Evolutionary conservation across 2,329 filamentous ascomycete genomes (phyloP).

Genomic region (Exophiala alcalophila): DNA sequence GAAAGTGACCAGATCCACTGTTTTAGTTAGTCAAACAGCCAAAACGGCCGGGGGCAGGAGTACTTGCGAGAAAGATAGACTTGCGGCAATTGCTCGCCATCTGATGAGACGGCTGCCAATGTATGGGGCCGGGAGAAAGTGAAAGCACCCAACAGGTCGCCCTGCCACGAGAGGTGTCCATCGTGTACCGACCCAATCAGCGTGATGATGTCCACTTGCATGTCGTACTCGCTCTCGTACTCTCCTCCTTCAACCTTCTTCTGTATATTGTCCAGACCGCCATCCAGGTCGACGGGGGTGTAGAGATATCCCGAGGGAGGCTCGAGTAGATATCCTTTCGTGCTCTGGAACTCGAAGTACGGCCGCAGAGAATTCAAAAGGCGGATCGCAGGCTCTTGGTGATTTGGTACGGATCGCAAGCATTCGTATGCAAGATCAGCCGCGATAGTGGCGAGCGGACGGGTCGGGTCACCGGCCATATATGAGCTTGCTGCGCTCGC

Average conservation of each 20-base stretch:
- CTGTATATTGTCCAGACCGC: slow-evolving; percentile 46
- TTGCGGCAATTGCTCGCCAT: slow-evolving; percentile 14
- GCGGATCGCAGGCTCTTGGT: slow-evolving; percentile 17
- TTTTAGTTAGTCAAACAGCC: slow-evolving; percentile 7
- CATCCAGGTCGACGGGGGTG: slow-evolving; percentile 44
- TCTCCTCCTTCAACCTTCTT: slow-evolving; percentile 41
- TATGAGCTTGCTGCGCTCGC: slow-evolving; percentile 14
- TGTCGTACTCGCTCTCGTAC: slow-evolving; percentile 55
- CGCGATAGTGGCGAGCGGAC: slow-evolving; percentile 2
- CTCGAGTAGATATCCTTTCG: slow-evolving; percentile 49
- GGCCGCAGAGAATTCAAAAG: slow-evolving; percentile 24
- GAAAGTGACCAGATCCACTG: slow-evolving; percentile 17
- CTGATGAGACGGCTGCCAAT: slow-evolving; percentile 18
- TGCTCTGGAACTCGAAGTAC: slow-evolving; percentile 48
- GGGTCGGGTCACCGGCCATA: slow-evolving; percentile 1
- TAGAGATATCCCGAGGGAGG: slow-evolving; percentile 54
- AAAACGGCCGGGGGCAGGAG: slow-evolving; percentile 2
- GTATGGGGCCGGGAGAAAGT: slow-evolving; percentile 29
- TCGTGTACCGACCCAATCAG: slow-evolving; percentile 59
- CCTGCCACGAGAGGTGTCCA: slow-evolving; percentile 49
- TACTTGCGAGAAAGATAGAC: slow-evolving; percentile 48
- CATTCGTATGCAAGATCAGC: slow-evolving; percentile 26
- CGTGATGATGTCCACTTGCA: slow-evolving; percentile 54
- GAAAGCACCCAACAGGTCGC: slow-evolving; percentile 22
- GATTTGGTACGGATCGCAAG: slow-evolving; percentile 22